Evolutionary conservation across 768 basidiomycete genomes (phyloP).

Genomic region (Phanerochaete carnosa): DNA sequence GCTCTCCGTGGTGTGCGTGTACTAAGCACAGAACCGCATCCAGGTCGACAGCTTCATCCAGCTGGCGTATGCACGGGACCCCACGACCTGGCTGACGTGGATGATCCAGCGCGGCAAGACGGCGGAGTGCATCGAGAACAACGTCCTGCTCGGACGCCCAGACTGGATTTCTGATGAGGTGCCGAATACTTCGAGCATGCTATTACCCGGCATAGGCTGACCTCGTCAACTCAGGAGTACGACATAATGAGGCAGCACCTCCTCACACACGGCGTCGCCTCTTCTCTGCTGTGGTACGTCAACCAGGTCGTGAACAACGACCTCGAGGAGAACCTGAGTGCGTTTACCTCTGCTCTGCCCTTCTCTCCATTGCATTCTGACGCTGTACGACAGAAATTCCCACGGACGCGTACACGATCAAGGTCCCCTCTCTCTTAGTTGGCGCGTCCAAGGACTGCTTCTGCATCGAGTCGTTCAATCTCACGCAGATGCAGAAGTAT

Average conservation of each 20-base stretch:
- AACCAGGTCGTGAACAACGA: not conserved
- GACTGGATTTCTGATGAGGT: conserved; percentile 23
- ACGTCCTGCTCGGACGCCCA: conserved; percentile 72
- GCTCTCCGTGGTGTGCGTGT: conserved; percentile 86
- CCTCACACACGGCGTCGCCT: not conserved
- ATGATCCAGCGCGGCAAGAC: conserved; percentile 75
- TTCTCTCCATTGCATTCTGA: not conserved
- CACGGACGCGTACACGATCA: not conserved
- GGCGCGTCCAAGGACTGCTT: not conserved
- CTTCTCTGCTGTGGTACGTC: not conserved
- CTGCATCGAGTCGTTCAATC: not conserved
- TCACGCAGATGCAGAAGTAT: not conserved
- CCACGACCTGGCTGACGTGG: conserved; percentile 30
- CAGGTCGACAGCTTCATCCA: conserved; percentile 90
- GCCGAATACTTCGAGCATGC: not conserved
- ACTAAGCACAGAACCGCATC: conserved; percentile 82
- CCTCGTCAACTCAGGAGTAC: not conserved
- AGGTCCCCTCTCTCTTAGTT: not conserved
- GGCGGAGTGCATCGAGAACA: conserved; percentile 76
- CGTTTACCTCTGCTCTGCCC: not conserved
- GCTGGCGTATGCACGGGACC: conserved; percentile 31
- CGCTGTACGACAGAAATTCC: not conserved
- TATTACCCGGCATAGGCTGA: not conserved
- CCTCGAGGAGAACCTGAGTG: not conserved
- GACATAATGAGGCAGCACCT: not conserved